Evolutionary conservation across 306 rosid species (phyloP).

Genomic region (Ochetophila trinervis): DNA sequence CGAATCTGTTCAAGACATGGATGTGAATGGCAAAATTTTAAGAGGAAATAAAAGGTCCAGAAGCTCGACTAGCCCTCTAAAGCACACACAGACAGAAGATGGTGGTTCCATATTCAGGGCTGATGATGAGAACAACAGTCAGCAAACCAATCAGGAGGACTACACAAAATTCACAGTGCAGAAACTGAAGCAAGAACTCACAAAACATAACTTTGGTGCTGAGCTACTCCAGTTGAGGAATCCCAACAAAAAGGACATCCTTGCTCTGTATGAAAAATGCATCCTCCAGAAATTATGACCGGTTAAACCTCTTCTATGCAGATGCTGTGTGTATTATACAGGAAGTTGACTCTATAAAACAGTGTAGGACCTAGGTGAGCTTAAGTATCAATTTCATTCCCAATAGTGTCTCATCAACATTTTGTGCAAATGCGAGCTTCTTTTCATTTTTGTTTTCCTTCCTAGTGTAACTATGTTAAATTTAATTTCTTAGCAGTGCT

Average conservation of each 20-base stretch:
- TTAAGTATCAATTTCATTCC: constrained; percentile 10
- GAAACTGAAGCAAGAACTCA: constrained; percentile 89
- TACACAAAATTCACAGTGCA: constrained; percentile 72
- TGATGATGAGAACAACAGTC: constrained; percentile 70
- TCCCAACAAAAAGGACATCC: constrained; percentile 70
- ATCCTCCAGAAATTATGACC: constrained; percentile 58
- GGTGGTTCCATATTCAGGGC: constrained; percentile 80
- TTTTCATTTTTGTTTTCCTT: not conserved
- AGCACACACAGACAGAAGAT: constrained; percentile 59
- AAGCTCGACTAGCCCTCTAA: constrained; percentile 53
- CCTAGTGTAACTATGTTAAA: not conserved
- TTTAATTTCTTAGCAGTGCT: not conserved
- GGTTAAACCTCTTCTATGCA: not conserved
- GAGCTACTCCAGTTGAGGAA: constrained; percentile 75
- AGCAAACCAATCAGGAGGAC: constrained; percentile 61
- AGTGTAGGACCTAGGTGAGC: constrained; percentile 17
- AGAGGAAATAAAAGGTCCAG: constrained; percentile 63
- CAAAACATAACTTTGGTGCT: constrained; percentile 78
- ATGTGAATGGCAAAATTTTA: constrained; percentile 48
- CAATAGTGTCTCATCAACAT: constrained; percentile 4
- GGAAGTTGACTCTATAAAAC: not conserved
- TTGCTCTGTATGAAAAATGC: constrained; percentile 77
- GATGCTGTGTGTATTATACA: not conserved
- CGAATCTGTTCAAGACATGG: constrained; percentile 74
- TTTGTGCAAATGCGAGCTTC: not conserved